Base-by-base conservation (phyloP, 345 rosid species). In the Adansonia digitata region DNA sequence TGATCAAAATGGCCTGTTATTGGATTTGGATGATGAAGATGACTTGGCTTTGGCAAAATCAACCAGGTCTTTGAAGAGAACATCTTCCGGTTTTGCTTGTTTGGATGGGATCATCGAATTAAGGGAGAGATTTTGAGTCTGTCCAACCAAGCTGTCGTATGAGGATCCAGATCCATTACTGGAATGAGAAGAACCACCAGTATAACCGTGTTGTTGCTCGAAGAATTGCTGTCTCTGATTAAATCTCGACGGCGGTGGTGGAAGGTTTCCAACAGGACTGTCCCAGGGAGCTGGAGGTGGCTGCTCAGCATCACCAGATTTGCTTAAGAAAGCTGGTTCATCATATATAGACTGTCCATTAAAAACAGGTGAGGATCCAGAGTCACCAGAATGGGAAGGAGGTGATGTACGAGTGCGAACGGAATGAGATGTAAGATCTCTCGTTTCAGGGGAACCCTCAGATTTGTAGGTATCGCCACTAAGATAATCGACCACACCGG, bases 41-140 rank as follows among this genome's bases (percentile, higher is more conserved):
- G 97, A 81, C 86, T 93, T 95, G 81, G 94, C 82, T 85, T 85
- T 95, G 0, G 97, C 92, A 79, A 93, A 91, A 78, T 93, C 99
- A 51, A 95, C 83, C 57, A 95, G 85, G 81, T 93, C 99, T 82
- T 91, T 89, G 86, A 95, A 93, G 70, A 95, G 93, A 53, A 81
- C 91, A 78, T 91, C 98, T 79, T 95, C 98, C 39, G 90, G 90
- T 80, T 89, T 90, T 45, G 75, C 86, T 77, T 90, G 84, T 77
- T 86, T 88, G 73, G 86, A 75, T 18, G 88, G 87, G 34, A 85
- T 22, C 7, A 83, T 56, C 1, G 94, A 75, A 75, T 87, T 84
- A 64, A 93, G 87, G n/a, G 94, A 86, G 15, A 93, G 89, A 69
- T 76, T 88, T 78, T 85, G 85, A 13, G 96, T 85, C 78, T 89